Evolutionary conservation across 2,329 filamentous ascomycete species (phyloP).

Genomic region (Hypoxylon sp.): DNA sequence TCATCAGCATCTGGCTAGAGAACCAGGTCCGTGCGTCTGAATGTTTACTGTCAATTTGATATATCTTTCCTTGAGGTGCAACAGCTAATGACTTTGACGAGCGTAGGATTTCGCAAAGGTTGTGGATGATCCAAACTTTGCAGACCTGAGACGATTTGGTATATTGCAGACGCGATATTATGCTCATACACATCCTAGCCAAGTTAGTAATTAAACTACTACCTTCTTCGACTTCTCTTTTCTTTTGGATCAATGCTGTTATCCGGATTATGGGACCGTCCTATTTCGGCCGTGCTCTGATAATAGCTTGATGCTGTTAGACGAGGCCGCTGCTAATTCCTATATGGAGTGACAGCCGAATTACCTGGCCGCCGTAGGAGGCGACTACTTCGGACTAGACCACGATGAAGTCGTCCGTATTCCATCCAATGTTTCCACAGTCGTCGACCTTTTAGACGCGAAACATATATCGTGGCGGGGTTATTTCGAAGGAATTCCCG

Average conservation of each 20-base stretch:
- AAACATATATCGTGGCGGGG: slow-evolving; percentile 61
- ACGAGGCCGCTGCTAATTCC: slow-evolving; percentile 5
- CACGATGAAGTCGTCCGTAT: slow-evolving; percentile 62
- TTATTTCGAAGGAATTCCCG: slow-evolving; percentile 63
- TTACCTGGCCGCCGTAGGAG: slow-evolving; percentile 63
- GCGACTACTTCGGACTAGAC: slow-evolving; percentile 65
- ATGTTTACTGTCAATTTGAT: background rate
- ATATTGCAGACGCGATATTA: slow-evolving; percentile 63
- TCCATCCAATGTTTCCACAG: slow-evolving; percentile 62
- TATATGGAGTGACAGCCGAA: slow-evolving; percentile 57
- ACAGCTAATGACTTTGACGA: slow-evolving; percentile 4
- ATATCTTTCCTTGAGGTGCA: too few species aligned
- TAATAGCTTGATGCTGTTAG: background rate
- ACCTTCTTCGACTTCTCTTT: too few species aligned
- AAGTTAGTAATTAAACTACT: slow-evolving; percentile 5
- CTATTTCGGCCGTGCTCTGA: background rate
- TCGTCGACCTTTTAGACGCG: slow-evolving; percentile 63
- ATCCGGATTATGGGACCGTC: background rate
- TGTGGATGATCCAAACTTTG: slow-evolving; percentile 58
- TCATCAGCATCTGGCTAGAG: slow-evolving; percentile 63
- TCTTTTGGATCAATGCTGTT: too few species aligned
- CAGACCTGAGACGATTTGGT: slow-evolving; percentile 60
- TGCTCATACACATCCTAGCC: slow-evolving; percentile 62
- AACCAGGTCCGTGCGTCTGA: slow-evolving; percentile 56
- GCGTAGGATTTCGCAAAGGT: slow-evolving; percentile 62